These are phyloP conservation scores for Epichloe sylvatica DNA, from an alignment of 2,329 filamentous ascomycete species.

Conservation along the genomic window DNA sequence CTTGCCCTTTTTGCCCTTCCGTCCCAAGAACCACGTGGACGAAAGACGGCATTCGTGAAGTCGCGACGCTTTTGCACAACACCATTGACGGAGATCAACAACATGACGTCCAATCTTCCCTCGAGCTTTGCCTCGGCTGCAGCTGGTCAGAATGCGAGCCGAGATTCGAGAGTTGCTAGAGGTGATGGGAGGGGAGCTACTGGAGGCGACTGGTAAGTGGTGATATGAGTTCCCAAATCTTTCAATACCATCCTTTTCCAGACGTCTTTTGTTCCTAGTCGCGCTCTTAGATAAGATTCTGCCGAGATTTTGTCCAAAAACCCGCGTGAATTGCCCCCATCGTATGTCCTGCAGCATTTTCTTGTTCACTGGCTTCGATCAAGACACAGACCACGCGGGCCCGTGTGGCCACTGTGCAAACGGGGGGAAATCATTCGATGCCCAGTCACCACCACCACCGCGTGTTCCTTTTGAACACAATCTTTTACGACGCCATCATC, in stretches of 20 bases:
- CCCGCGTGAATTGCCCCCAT: not conserved
- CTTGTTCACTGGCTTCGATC: not conserved
- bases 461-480: not conserved
- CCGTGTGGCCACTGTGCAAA: not conserved
- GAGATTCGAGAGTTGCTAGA: constrained; percentile 45
- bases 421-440: not conserved
- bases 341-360: not conserved
- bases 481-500: not conserved
- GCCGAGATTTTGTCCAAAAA: too few relatives aligned
- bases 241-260: not conserved
- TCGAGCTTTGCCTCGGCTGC: constrained; percentile 77
- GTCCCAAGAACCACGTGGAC: constrained; percentile 1
- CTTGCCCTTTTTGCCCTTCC: constrained; percentile 1
- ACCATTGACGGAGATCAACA: constrained; percentile 7
- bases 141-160: constrained; percentile 56
- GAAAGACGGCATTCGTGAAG: constrained; percentile 1
- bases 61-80: constrained; percentile 1
- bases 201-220: constrained; percentile 60
- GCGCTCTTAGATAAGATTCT: not conserved
- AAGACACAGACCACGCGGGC: not conserved
- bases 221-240: not conserved
- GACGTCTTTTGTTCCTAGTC: not conserved
- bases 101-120: constrained; percentile 60
- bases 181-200: constrained; percentile 39
- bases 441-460: not conserved